Conservation (phyloP, 2,329 filamentous ascomycete species). For the Penicillium vulpinum region DNA sequence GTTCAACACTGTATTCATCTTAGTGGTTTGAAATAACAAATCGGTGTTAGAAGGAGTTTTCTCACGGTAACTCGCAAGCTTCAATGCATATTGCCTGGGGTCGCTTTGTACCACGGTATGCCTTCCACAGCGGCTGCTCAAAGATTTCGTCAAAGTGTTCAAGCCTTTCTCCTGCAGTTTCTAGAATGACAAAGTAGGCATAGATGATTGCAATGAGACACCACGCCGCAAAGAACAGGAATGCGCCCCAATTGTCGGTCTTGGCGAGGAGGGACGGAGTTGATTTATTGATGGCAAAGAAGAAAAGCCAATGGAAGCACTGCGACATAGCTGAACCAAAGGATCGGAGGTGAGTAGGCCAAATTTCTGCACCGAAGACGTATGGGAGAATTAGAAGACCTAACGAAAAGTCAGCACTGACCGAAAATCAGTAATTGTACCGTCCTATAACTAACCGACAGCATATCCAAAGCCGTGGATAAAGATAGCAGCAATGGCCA, state of each 20-base stretch:
- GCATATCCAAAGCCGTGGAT: constrained; percentile 49
- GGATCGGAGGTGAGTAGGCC: constrained; percentile 48
- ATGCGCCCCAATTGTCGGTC: constrained; percentile 38
- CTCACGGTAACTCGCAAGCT: too few species aligned
- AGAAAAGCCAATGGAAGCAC: constrained; percentile 48
- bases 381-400: constrained; percentile 44
- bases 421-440: too few species aligned
- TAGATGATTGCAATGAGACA: constrained; percentile 40
- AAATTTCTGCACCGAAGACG: constrained; percentile 48
- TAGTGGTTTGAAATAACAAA: too few species aligned
- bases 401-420: too few species aligned
- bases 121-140: too few species aligned
- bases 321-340: constrained; percentile 44
- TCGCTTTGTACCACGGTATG: too few species aligned
- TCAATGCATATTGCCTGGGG: too few species aligned
- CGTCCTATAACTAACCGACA: constrained; percentile 8
- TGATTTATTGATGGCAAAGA: constrained; percentile 41
- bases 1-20: too few species aligned
- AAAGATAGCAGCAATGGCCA: constrained; percentile 45
- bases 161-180: constrained; percentile 31
- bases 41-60: too few species aligned
- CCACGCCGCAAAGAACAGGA: constrained; percentile 43
- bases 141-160: too few species aligned
- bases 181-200: constrained; percentile 41
- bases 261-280: constrained; percentile 33